phyloP scores from a whole-genome alignment of 1,284 basidiomycete genomes.

The Caloboletus firmus region DNA sequence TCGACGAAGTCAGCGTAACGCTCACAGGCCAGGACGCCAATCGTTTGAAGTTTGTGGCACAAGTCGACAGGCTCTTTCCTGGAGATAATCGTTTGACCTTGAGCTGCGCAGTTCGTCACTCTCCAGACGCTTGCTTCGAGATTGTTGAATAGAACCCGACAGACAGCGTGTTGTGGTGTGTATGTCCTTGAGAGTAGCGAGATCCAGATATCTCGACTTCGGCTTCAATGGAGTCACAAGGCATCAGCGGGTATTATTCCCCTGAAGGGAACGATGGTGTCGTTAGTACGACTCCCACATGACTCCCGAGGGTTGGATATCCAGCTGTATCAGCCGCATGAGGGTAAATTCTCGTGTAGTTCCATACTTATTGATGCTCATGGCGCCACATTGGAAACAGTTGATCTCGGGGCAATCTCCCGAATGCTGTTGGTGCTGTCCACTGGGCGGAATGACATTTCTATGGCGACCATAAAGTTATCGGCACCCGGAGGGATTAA shows the following conservation, averaged over 20 bases:
- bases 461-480: constrained; percentile 53
- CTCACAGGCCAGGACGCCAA: constrained; percentile 59
- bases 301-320: constrained; percentile 63
- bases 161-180: constrained; percentile 67
- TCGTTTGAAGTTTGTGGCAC: constrained; percentile 49
- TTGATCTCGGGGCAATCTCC: constrained; percentile 63
- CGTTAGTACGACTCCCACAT: constrained; percentile 57
- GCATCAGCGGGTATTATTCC: constrained; percentile 25
- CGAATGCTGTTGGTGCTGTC: constrained; percentile 55
- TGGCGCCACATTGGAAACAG: constrained; percentile 38
- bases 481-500: constrained; percentile 50
- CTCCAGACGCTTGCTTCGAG: not conserved
- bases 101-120: constrained; percentile 64
- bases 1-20: constrained; percentile 51
- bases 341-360: constrained; percentile 46
- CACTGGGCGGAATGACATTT: constrained; percentile 65
- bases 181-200: constrained; percentile 63
- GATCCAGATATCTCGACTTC: constrained; percentile 55
- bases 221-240: constrained; percentile 58
- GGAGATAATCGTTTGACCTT: constrained; percentile 58
- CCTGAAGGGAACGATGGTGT: constrained; percentile 32
- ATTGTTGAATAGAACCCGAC: not conserved
- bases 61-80: constrained; percentile 42
- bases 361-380: constrained; percentile 2
- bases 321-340: constrained; percentile 56